These are phyloP conservation scores for Filobasidium floriforme DNA, from an alignment of 768 basidiomycete genomes.

Conservation along the genomic window DNA sequence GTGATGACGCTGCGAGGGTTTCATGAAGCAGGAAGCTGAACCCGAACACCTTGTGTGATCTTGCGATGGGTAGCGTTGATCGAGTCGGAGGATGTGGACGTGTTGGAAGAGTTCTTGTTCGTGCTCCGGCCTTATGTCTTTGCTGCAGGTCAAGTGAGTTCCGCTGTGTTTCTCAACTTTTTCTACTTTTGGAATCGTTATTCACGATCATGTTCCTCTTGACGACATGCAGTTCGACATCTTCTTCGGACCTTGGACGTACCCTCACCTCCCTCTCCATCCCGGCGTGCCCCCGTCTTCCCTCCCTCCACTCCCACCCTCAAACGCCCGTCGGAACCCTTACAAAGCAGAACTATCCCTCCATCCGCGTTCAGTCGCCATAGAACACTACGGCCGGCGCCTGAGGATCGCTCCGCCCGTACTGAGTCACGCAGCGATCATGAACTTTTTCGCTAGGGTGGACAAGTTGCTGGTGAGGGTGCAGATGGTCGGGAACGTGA, in stretches of 20 bases:
- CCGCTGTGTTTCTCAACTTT: background rate
- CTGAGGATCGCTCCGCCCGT: constrained; percentile 43
- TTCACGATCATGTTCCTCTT: no score
- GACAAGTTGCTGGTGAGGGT: constrained; percentile 1
- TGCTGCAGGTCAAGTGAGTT: constrained; percentile 41
- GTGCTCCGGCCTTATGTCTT: constrained; percentile 48
- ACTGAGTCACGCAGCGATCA: constrained; percentile 45
- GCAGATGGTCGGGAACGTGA: constrained; percentile 29
- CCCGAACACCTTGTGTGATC: no score
- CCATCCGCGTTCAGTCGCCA: constrained; percentile 31
- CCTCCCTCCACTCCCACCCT: constrained; percentile 11
- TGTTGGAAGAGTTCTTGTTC: constrained; percentile 45
- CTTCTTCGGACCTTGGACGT: constrained; percentile 45
- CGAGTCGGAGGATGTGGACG: constrained; percentile 68
- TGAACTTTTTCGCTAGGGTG: constrained; percentile 41
- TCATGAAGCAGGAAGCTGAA: no score
- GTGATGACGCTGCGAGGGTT: no score
- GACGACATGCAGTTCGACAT: constrained; percentile 38
- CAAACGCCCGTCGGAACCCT: constrained; percentile 22
- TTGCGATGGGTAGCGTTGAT: constrained; percentile 39
- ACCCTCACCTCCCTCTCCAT: constrained; percentile 39
- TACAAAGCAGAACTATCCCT: constrained; percentile 42
- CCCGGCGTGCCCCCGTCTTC: constrained; percentile 16
- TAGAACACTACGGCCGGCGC: constrained; percentile 41
- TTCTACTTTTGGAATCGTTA: background rate